Evolutionary conservation across 441 rosid species (phyloP), one percentile per base, ranked within the genome.

Genomic region (Corymbia citriodora): DNA sequence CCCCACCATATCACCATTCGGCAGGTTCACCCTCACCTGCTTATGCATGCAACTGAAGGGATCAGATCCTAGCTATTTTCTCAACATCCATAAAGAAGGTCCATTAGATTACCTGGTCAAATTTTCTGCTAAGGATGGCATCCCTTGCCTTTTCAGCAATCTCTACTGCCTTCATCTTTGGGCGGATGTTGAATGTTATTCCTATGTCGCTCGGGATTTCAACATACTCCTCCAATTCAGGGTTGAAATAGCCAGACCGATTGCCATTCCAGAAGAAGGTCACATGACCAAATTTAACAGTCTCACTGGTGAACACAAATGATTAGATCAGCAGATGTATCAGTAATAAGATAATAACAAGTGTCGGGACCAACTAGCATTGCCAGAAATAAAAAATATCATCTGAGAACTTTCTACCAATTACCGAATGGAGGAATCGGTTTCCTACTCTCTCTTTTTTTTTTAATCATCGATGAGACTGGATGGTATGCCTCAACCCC

Each of bases 211-310:
- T 97, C 6, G 98, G 99, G 91, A 98, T 95, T 93, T 97, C 99
- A 87, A 97, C 96, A 85, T 98, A 97, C 92, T 97, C 94, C 92
- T 97, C 99, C 94, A 96, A 57, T 87, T 95, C 92, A 15, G 95
- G 74, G 59, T 97, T 94, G 91, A 98, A 98, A 93, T 90, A 98
- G 55, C 99, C 99, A 87, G 99, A 98, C 48, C 99, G 98, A 91
- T 98, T 98, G 89, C 99, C 99, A 92, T 98, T 97, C 99, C 99
- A 98, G 93, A 98, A 98, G 95, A 98, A 98, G 68, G 99, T 97
- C 86, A 98, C 99, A 90, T 97, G 99, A 33, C 99, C 99, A 92
- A 98, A 98, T 93, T 98, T 98, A 57, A 98, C 99, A 45, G 99
- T 98, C 94, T 98, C 99, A 90, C 99, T 98, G 85, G 85, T 45